Base-by-base conservation (phyloP, 495 filamentous ascomycete species). In the Penicillium longicatenatum region DNA sequence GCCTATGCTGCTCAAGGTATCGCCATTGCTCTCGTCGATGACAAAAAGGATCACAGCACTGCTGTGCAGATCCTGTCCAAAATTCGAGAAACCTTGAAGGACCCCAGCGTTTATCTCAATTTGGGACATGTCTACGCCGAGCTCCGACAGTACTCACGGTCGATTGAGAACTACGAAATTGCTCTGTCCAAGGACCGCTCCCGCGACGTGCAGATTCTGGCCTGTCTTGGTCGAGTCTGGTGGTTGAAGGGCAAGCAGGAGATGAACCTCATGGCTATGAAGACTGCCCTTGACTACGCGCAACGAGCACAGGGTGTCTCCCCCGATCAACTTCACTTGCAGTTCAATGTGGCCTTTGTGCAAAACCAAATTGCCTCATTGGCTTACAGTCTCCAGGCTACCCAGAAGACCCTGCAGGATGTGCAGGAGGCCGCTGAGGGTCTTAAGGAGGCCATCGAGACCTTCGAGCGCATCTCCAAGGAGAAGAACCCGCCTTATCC, bases 261-360 rank as follows among this genome's bases (percentile, higher is more conserved):
- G 59, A 86, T 86, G 64, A 89, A 77, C 55, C 66, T 94, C 17
- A 74, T 86, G 6, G 87, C 87, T n/a, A 93, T 96, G 79, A 91
- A 91, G 67, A 89, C 82, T 12, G 85, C 92, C 6, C 78, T 98
- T n/a, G 87, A 92, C 30, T 96, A 92, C 67, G 92, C 94, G 5
- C 84, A 89, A 62, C 89, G 93, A 78, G 92, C 93, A 19, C 83
- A 93, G 29, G 82, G 84, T 42, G 79, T 90, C 41, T 85, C 89
- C 0, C 90, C 92, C 2, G 89, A 93, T 19, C 90, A 95, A 63
- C 78, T 91, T 8, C 90, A 96, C 73, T 89, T 94, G 66, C 88
- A 93, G 68, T 98, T 98, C 83, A 98, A 98, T 69, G 90, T 98
- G 16, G 94, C 94, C 21, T 98, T 97, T 60, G 91, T 97, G 17